Conservation (phyloP, 257 asterid genomes). For the Cynanchum wilfordii region DNA sequence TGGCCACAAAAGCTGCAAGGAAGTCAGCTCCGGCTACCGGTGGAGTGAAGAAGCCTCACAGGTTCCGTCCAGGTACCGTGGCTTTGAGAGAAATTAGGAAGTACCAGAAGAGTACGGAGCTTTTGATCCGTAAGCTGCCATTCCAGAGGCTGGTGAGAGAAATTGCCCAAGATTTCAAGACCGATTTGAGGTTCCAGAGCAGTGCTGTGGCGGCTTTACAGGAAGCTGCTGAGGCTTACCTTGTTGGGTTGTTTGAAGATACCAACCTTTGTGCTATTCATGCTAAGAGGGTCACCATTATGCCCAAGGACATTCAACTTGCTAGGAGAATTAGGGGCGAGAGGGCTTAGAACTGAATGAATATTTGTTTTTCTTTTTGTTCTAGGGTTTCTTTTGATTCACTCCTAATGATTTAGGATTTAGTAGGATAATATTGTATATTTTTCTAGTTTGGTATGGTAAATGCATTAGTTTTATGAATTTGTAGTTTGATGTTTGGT, state of each 20-base stretch:
- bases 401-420: not conserved
- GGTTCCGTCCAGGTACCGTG: conserved; percentile 21
- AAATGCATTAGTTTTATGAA: not conserved
- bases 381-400: not conserved
- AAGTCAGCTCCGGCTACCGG: conserved; percentile 24
- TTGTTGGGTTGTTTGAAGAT: conserved; percentile 20
- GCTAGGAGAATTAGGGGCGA: conserved; percentile 21
- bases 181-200: conserved; percentile 22
- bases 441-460: not conserved
- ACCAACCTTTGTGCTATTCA: conserved; percentile 19
- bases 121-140: conserved; percentile 16
- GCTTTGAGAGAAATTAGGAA: conserved; percentile 19
- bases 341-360: conserved; percentile 12
- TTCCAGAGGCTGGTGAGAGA: conserved; percentile 23
- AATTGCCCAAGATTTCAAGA: conserved; percentile 21
- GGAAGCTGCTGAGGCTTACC: conserved; percentile 20
- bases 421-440: not conserved
- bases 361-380: not conserved
- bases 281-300: conserved; percentile 17
- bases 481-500: not conserved
- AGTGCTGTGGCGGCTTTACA: conserved; percentile 21
- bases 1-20: conserved; percentile 20
- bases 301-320: conserved; percentile 21
- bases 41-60: conserved; percentile 23
- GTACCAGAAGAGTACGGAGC: conserved; percentile 20